Percentiles rank a stretch among this genome's conserved stretches.
These are phyloP conservation scores for Backusella liffmaniae DNA, from an alignment of 192 early-diverging fungal genomes.

Conservation along the genomic window DNA sequence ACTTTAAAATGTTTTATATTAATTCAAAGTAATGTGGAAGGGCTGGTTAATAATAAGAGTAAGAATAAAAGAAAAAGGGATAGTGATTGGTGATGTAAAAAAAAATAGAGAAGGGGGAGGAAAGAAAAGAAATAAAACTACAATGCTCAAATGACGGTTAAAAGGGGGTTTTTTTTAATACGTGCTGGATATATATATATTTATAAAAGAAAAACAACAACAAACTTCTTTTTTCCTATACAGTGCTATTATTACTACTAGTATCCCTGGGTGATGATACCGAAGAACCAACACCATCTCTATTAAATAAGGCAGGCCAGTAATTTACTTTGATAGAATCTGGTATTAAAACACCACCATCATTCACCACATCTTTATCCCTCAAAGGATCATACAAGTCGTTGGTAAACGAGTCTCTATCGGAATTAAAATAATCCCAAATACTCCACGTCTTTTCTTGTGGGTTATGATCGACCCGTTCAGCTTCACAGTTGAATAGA, in stretches of 20 bases:
- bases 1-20: neutral
- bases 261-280: neutral
- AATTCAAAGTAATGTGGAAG: neutral
- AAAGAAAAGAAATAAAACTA: neutral
- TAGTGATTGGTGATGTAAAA: neutral
- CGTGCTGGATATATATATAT: neutral
- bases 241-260: neutral
- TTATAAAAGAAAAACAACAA: neutral
- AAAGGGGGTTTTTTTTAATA: neutral
- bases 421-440: conserved; percentile 77
- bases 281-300: conserved; percentile 43
- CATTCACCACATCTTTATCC: conserved; percentile 40
- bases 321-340: conserved; percentile 62
- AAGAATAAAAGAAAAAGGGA: neutral
- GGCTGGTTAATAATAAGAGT: neutral
- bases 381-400: conserved; percentile 52
- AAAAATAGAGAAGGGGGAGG: neutral
- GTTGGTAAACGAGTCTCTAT: conserved; percentile 57
- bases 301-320: conserved; percentile 68
- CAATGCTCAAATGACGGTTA: neutral
- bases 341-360: conserved; percentile 68
- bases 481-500: conserved; percentile 84
- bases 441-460: conserved; percentile 47
- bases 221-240: neutral
- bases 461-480: conserved; percentile 54